A percentile compares a stretch with the other conserved stretches of the same genome.
Conservation (phyloP, 495 filamentous ascomycete species). For the Penicillium soppii region DNA sequence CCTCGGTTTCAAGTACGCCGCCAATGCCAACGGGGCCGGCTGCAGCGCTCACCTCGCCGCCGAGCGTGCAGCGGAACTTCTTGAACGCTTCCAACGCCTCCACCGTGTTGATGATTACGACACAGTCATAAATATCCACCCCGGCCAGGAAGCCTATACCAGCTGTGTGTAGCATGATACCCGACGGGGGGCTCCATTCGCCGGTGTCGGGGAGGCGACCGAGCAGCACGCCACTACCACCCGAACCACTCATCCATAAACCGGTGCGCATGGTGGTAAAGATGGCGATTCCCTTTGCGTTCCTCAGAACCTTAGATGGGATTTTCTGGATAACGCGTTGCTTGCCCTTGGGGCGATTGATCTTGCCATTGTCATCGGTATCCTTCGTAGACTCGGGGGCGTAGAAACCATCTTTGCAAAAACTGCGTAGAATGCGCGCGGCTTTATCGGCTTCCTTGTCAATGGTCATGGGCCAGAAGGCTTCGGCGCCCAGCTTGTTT, state of each 20-base stretch:
- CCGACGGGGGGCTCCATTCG: conserved; percentile 85
- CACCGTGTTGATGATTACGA: conserved; percentile 83
- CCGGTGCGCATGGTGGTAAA: conserved; percentile 94
- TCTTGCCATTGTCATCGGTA: conserved; percentile 35
- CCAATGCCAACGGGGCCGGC: conserved; percentile 79
- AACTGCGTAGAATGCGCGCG: conserved; percentile 74
- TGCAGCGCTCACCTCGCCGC: conserved; percentile 72
- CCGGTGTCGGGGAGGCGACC: conserved; percentile 74
- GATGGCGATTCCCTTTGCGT: conserved; percentile 83
- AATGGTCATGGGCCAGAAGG: conserved; percentile 77
- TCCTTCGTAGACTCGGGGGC: conserved; percentile 33
- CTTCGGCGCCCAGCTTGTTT: conserved; percentile 72
- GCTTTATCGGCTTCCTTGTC: conserved; percentile 84
- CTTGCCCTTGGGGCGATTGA: conserved; percentile 61
- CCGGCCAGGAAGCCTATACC: conserved; percentile 85
- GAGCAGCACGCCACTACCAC: conserved; percentile 74
- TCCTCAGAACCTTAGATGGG: conserved; percentile 73
- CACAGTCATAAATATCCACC: conserved; percentile 91
- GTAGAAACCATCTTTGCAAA: conserved; percentile 74
- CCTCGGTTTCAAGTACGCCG: conserved; percentile 70
- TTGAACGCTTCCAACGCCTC: conserved; percentile 80
- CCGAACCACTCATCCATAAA: conserved; percentile 85
- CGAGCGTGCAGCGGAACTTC: conserved; percentile 71
- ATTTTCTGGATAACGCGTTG: conserved; percentile 79
- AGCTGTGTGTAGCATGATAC: conserved; percentile 82